Evolutionary conservation across 2,329 filamentous ascomycete genomes (phyloP).

Genomic region (Cadophora sp.): DNA sequence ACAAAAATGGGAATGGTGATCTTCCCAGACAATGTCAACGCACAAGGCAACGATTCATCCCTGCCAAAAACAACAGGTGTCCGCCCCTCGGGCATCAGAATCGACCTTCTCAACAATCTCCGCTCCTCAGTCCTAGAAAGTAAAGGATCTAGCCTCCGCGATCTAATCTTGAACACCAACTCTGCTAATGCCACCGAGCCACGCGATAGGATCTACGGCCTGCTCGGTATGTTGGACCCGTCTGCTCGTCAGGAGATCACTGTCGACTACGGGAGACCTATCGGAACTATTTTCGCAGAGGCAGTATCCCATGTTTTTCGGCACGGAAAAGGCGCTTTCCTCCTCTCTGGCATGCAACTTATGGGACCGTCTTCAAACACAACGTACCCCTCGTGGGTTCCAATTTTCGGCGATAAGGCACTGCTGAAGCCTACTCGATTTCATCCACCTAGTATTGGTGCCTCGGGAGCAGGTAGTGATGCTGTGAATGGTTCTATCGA

Average conservation of each 20-base stretch:
- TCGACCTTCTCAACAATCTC: background rate
- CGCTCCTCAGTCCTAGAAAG: background rate
- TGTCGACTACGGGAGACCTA: background rate
- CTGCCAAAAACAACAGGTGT: background rate
- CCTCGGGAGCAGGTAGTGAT: background rate
- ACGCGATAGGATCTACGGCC: background rate
- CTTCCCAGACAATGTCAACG: background rate
- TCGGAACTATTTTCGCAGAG: background rate
- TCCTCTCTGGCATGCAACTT: background rate
- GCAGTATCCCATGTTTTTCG: background rate
- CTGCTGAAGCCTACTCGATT: background rate
- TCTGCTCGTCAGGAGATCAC: background rate
- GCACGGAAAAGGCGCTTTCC: background rate
- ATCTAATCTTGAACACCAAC: conserved; percentile 2
- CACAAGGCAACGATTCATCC: background rate
- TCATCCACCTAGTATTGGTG: background rate
- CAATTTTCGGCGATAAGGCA: background rate
- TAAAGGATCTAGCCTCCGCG: background rate
- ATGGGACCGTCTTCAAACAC: background rate
- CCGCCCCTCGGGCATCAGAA: background rate
- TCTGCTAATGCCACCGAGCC: background rate
- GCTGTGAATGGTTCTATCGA: background rate
- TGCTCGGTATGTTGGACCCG: background rate
- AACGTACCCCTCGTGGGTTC: background rate
- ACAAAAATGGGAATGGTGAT: background rate